phyloP scores from a whole-genome alignment of 2,329 filamentous ascomycete genomes.

The Fusarium floridanum region DNA sequence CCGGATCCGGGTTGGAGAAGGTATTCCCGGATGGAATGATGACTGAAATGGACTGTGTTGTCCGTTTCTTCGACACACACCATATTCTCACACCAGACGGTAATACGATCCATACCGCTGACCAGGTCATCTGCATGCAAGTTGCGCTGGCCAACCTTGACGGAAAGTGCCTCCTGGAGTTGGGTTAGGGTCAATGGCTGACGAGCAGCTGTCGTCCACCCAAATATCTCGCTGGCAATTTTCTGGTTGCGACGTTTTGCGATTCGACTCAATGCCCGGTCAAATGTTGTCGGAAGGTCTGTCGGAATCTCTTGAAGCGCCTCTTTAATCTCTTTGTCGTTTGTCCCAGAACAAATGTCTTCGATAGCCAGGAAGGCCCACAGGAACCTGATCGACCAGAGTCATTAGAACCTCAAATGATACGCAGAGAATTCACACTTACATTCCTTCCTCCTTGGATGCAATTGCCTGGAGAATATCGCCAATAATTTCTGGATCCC shows the following conservation, averaged over 20 bases:
- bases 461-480: slow-evolving; percentile 7
- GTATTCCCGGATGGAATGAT: slow-evolving; percentile 31
- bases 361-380: slow-evolving; percentile 28
- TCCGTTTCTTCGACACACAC: slow-evolving; percentile 20
- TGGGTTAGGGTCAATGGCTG: slow-evolving; percentile 11
- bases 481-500: neutral
- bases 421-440: neutral
- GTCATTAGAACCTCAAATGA: neutral
- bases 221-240: slow-evolving; percentile 7
- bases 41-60: slow-evolving; percentile 29
- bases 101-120: neutral
- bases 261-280: slow-evolving; percentile 21
- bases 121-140: neutral
- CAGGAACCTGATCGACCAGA: slow-evolving; percentile 12
- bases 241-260: neutral
- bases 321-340: slow-evolving; percentile 14
- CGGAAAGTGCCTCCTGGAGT: slow-evolving; percentile 23
- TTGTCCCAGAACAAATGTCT: slow-evolving; percentile 26
- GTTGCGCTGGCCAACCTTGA: slow-evolving; percentile 2
- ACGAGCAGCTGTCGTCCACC: neutral
- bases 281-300: slow-evolving; percentile 18
- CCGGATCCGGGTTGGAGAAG: neutral
- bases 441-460: slow-evolving; percentile 30
- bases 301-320: slow-evolving; percentile 7
- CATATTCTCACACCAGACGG: slow-evolving; percentile 24